phyloP scores from a whole-genome alignment of 495 filamentous ascomycete genomes.

The Jackrogersella multiformis region DNA sequence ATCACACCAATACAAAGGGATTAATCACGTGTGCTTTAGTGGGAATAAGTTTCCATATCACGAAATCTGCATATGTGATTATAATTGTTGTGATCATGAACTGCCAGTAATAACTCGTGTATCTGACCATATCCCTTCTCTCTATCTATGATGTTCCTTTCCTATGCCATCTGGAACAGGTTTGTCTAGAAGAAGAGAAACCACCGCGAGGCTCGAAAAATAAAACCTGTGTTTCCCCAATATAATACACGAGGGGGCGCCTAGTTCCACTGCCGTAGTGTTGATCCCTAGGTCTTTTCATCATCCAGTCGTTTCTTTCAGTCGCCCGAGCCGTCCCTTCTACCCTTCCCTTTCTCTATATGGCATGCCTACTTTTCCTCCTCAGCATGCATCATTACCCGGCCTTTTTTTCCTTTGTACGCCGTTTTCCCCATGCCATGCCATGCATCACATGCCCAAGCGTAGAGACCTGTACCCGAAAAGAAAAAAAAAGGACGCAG shows the following conservation, averaged over 20 bases:
- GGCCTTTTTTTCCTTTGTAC: constrained; percentile 26
- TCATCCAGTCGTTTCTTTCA: constrained; percentile 6
- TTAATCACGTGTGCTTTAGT: constrained; percentile 14
- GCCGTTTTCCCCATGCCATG: constrained; percentile 23
- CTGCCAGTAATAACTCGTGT: constrained; percentile 8
- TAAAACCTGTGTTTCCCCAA: constrained; percentile 11
- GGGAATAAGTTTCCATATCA: not conserved
- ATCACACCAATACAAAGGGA: constrained; percentile 35
- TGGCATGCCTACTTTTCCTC: not conserved
- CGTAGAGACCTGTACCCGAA: constrained; percentile 1
- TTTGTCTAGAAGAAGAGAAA: not conserved
- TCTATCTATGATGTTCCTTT: constrained; percentile 13
- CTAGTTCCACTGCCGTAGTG: too few species aligned
- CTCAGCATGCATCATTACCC: constrained; percentile 21
- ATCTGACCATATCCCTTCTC: constrained; percentile 17
- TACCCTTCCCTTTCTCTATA: constrained; percentile 14
- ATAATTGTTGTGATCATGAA: too few species aligned
- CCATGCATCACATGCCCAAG: constrained; percentile 12
- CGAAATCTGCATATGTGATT: not conserved
- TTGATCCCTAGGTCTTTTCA: too few species aligned
- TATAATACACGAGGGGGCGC: constrained; percentile 27
- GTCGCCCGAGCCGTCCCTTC: constrained; percentile 15
- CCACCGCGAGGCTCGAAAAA: constrained; percentile 13
- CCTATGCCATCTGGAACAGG: constrained; percentile 14
- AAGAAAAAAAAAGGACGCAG: not conserved